Evolutionary conservation across 768 basidiomycete species (phyloP), one percentile per base, ranked within the genome.

Genomic region (Russula vinacea): DNA sequence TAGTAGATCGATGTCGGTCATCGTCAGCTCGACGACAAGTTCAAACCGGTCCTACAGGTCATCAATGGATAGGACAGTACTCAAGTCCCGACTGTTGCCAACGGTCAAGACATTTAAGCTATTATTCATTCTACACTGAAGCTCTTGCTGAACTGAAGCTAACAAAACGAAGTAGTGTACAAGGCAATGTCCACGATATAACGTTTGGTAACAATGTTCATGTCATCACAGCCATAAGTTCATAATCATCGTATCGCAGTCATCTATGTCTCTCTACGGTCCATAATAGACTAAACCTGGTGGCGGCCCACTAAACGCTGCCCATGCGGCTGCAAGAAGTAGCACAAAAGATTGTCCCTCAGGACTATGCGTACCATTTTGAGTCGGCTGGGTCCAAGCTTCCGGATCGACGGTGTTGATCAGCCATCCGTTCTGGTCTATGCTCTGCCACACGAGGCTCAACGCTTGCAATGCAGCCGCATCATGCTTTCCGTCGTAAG

Each of bases 401-500:
- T 33, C 16, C 17, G 67, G 62, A 44, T 69, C 50, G 26, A 68
- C 62, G 13, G 66, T 67, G 57, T 62, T 62, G 51, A 54, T 50
- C 26, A 69, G 57, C 68, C 68, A 67, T n/a, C 68, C 68, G 26
- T 79, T 68, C 13, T 66, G 52, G 61, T 78, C 75, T 32, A 82
- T 69, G 69, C 75, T 81, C 19, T 70, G 56, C 56, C 74, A 70
- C 37, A 82, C 73, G 24, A 80, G 68, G 19, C 70, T 55, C 47
- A 79, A 67, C 2, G 79, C 81, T 45, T 71, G 74, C 64, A 77
- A 73, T 7, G 83, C 83, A 26, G 75, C 68, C 1, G 73, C 71
- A 42, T 83, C 71, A 57, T 78, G 73, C 13, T 73, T 71, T 32
- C 67, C 68, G 64, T 77, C 73, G 39, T 74, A 70, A 5, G 78